Evolutionary conservation across 352 stramenopile species (phyloP).

Genomic region (Thalassiosira allenii): DNA sequence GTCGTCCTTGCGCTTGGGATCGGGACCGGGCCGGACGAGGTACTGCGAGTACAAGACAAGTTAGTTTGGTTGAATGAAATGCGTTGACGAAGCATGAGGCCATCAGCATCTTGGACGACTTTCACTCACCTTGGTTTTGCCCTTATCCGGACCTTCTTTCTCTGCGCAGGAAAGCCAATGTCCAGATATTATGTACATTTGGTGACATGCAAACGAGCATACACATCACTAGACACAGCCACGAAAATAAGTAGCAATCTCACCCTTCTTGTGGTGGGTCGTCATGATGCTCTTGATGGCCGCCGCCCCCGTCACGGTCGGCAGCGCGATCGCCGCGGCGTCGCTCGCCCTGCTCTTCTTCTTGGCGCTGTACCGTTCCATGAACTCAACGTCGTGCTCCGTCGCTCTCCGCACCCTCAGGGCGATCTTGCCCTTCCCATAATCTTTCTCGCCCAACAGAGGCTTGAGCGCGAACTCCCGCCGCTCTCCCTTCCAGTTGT

Average conservation of each 20-base stretch:
- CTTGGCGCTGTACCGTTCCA: conserved; percentile 57
- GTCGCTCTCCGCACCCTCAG: conserved; percentile 72
- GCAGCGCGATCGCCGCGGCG: conserved; percentile 16
- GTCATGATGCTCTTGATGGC: conserved; percentile 46
- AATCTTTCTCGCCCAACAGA: conserved; percentile 34
- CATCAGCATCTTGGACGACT: no score
- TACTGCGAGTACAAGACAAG: no score
- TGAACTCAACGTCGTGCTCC: conserved; percentile 75
- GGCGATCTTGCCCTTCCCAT: conserved; percentile 58
- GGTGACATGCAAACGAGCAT: no score
- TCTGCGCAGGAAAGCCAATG: no score
- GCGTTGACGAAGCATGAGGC: no score
- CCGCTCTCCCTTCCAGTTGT: conserved; percentile 71
- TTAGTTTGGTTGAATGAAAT: no score
- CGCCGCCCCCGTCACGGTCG: conserved; percentile 27
- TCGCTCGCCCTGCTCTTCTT: conserved; percentile 40
- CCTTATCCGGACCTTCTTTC: conserved; percentile 45
- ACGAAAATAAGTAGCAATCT: no score
- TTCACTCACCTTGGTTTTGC: conserved; percentile 56
- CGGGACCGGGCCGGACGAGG: conserved; percentile 64
- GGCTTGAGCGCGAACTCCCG: conserved; percentile 67
- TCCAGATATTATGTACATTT: no score
- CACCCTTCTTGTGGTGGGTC: conserved; percentile 56
- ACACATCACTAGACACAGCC: no score
- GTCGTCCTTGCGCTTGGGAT: conserved; percentile 68